phyloP scores from a whole-genome alignment of 148 eudicot species.

The Rhododendron ovatum region DNA sequence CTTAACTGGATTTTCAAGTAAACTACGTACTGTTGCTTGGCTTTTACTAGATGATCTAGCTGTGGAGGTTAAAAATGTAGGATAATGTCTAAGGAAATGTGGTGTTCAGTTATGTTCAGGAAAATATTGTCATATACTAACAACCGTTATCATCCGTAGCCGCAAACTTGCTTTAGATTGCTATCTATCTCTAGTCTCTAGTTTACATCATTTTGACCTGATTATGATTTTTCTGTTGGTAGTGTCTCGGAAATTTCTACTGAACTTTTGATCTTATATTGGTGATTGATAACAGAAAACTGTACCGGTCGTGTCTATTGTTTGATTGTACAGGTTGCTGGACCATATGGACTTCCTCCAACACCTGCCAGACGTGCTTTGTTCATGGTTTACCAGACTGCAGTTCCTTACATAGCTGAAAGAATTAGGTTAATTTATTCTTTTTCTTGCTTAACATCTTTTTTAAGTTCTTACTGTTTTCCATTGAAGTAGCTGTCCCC shows the following conservation, averaged over 20 bases:
- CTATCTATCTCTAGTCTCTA: neutral
- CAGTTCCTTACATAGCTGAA: constrained; percentile 94
- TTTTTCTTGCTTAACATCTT: neutral
- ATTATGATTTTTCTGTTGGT: neutral
- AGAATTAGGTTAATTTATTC: constrained; percentile 58
- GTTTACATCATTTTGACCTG: neutral
- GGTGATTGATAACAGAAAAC: neutral
- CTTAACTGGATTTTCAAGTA: neutral
- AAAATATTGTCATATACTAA: neutral
- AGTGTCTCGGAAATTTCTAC: neutral
- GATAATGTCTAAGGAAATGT: neutral
- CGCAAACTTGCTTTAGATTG: no score
- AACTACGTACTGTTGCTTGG: neutral
- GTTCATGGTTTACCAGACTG: constrained; percentile 81
- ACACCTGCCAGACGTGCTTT: constrained; percentile 96
- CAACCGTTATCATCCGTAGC: neutral
- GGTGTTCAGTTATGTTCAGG: neutral
- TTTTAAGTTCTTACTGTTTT: neutral
- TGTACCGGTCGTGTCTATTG: neutral
- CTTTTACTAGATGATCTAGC: neutral
- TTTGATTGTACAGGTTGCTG: constrained; percentile 66
- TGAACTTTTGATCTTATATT: neutral
- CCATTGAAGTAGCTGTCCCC: neutral
- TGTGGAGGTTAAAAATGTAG: neutral
- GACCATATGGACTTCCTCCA: constrained; percentile 86